Base-by-base conservation (phyloP, 2,329 filamentous ascomycete species). In the Parafenestella ontariensis region DNA sequence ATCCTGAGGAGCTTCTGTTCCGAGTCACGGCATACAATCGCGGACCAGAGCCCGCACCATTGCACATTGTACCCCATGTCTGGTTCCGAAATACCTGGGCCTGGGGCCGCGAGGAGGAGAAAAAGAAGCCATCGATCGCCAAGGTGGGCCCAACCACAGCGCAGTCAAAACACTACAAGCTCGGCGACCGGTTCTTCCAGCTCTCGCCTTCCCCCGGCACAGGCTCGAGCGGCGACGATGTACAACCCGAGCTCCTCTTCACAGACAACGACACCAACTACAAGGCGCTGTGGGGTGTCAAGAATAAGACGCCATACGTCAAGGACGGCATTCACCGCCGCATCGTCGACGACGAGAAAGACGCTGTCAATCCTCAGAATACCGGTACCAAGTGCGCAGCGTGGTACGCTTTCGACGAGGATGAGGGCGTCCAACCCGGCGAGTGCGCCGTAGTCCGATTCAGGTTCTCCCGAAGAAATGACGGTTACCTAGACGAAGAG, bases 11-110 rank as follows among this genome's bases (percentile, higher is more conserved):
- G 78, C 81, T 98, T 11, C 82, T 96, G 26, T 98, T 97, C 80
- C 91, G 95, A 69, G 89, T 98, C 40, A 97, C 94, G 10, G 94
- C 93, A 40, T 98, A 95, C 89, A 98, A 98, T 73, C 87, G 95
- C 66, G 94, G 95, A 15, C 90, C 92, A 6, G 91, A 97, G 48
- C 87, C 91, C 13, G 94, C 95, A 13, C 93, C 92, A 20, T 81
- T 98, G 49, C 95, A 98, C 76, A 96, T 98, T 69, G 81, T 97
- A 39, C 94, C 94, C 8, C 95, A 98, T 56, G 87, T 96, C 47
- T 97, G 93, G 92, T 98, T 97, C 81, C 87, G 94, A 61, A 98
- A 98, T 76, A 97, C 93, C 3, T 98, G 95, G 95, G 86, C 90
- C 34, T 98, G 94, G 94, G 94, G 93, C 20, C 85, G 89, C 59